A percentile compares a stretch with the other conserved stretches of the same genome.
These are phyloP conservation scores for Lasiosphaeria ovina DNA, from an alignment of 495 filamentous ascomycete species.

Conservation along the genomic window DNA sequence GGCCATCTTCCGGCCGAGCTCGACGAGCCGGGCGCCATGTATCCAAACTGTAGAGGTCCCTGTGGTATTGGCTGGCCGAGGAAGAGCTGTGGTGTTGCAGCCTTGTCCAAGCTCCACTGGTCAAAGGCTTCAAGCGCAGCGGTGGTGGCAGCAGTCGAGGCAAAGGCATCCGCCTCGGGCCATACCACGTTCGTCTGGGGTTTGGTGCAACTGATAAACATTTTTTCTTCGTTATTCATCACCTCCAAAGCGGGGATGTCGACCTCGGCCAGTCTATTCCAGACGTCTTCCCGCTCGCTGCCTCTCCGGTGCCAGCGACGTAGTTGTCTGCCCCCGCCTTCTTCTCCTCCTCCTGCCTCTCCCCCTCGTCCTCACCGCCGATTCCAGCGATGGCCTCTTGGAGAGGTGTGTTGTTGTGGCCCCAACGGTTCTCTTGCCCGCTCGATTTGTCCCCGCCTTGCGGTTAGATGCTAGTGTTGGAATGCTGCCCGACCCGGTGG, in stretches of 20 bases:
- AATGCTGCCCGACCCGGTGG: constrained; percentile 9
- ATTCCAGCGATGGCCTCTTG: too few species aligned
- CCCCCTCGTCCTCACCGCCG: too few species aligned
- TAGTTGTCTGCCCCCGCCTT: too few species aligned
- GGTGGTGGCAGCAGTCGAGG: background rate
- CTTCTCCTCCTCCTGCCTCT: too few species aligned
- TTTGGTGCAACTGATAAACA: constrained; percentile 19
- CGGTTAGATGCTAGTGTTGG: background rate
- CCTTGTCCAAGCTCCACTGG: background rate
- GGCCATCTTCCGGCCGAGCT: background rate
- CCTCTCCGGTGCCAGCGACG: too few species aligned
- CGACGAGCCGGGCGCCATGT: background rate
- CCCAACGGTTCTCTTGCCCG: too few species aligned
- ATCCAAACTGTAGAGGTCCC: background rate
- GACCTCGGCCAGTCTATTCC: background rate
- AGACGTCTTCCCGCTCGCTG: too few species aligned
- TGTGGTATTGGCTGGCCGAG: background rate
- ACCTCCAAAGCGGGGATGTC: background rate
- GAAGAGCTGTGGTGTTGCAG: background rate
- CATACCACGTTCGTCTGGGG: constrained; percentile 11
- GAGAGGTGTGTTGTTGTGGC: too few species aligned
- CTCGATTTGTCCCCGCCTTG: too few species aligned
- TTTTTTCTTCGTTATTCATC: constrained; percentile 7
- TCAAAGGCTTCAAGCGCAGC: background rate
- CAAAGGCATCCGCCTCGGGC: constrained; percentile 8